Evolutionary conservation across 345 rosid genomes (phyloP).

Genomic region (Moricandia arvensis): DNA sequence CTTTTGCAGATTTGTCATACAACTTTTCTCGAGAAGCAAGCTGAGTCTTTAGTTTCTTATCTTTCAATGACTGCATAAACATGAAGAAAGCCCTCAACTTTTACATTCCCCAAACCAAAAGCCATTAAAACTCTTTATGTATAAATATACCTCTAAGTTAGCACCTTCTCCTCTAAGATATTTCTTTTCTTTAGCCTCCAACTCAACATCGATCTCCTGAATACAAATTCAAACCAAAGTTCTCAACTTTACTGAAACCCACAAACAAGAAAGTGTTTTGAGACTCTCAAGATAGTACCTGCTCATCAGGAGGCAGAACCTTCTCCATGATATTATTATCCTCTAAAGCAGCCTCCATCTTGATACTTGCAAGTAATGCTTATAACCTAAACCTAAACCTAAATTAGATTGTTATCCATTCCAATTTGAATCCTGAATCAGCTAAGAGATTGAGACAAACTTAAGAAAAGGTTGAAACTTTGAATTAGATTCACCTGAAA

Average conservation of each 20-base stretch:
- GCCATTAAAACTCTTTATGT: not conserved
- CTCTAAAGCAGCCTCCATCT: conserved; percentile 47
- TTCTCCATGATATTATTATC: conserved; percentile 31
- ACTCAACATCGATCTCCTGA: conserved; percentile 55
- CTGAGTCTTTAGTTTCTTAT: conserved; percentile 76
- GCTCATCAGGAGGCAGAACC: conserved; percentile 43
- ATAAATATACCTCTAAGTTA: conserved; percentile 55
- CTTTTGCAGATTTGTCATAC: conserved; percentile 63
- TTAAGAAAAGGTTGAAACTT: not conserved
- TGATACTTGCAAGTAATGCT: not conserved
- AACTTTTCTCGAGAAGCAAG: conserved; percentile 64
- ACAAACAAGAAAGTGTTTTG: not conserved
- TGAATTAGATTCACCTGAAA: conserved; percentile 14
- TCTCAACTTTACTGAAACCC: conserved; percentile 13
- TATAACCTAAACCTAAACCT: not conserved
- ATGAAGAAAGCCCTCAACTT: conserved; percentile 6
- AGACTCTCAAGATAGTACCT: conserved; percentile 31
- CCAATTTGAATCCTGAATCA: not conserved
- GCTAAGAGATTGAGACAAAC: conserved; percentile 6
- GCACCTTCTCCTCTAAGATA: conserved; percentile 75
- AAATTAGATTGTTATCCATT: not conserved
- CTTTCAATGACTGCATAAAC: conserved; percentile 40
- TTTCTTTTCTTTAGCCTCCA: conserved; percentile 56
- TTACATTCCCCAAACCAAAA: conserved; percentile 14
- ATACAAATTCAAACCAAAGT: not conserved